A percentile compares a stretch with the other conserved stretches of the same genome.
Evolutionary conservation across 495 filamentous ascomycete species (phyloP).

Genomic region (Parathielavia appendiculata): DNA sequence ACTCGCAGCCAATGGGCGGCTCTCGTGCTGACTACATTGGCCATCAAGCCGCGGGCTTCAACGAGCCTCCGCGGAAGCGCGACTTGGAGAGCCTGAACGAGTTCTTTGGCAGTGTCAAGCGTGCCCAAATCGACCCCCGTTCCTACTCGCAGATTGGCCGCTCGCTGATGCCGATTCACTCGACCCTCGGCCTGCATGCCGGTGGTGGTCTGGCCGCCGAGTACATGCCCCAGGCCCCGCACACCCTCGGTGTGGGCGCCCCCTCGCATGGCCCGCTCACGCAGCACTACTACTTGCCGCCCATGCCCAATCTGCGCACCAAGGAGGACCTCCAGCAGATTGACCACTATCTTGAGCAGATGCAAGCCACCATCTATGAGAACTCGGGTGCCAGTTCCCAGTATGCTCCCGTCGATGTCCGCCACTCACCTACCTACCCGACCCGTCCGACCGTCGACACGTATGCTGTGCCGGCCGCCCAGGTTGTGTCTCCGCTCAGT

Average conservation of each 20-base stretch:
- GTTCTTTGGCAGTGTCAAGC: slow-evolving; percentile 88
- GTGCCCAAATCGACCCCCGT: slow-evolving; percentile 76
- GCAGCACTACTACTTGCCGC: slow-evolving; percentile 72
- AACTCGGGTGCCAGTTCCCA: slow-evolving; percentile 56
- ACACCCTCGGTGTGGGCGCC: slow-evolving; percentile 41
- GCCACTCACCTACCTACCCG: slow-evolving; percentile 64
- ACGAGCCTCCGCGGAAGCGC: slow-evolving; percentile 67
- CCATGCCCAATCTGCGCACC: slow-evolving; percentile 79
- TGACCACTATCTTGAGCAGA: slow-evolving; percentile 89
- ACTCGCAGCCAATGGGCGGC: slow-evolving; percentile 52
- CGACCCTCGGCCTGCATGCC: slow-evolving; percentile 57
- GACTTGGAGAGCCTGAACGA: slow-evolving; percentile 84
- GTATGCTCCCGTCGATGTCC: slow-evolving; percentile 51
- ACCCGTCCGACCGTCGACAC: slow-evolving; percentile 38
- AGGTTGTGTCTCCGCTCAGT: slow-evolving; percentile 57
- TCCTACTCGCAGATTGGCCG: slow-evolving; percentile 79
- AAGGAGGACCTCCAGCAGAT: slow-evolving; percentile 89
- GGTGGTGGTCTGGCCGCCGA: slow-evolving; percentile 59
- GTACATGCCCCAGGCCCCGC: slow-evolving; percentile 56
- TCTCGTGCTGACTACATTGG: slow-evolving; percentile 43
- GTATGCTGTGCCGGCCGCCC: slow-evolving; percentile 53
- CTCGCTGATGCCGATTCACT: slow-evolving; percentile 68
- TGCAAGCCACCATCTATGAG: slow-evolving; percentile 92
- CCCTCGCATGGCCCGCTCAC: slow-evolving; percentile 54
- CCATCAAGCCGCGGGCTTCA: slow-evolving; percentile 46